Evolutionary conservation across 495 filamentous ascomycete species (phyloP).

Genomic region (Cryomyces minteri): DNA sequence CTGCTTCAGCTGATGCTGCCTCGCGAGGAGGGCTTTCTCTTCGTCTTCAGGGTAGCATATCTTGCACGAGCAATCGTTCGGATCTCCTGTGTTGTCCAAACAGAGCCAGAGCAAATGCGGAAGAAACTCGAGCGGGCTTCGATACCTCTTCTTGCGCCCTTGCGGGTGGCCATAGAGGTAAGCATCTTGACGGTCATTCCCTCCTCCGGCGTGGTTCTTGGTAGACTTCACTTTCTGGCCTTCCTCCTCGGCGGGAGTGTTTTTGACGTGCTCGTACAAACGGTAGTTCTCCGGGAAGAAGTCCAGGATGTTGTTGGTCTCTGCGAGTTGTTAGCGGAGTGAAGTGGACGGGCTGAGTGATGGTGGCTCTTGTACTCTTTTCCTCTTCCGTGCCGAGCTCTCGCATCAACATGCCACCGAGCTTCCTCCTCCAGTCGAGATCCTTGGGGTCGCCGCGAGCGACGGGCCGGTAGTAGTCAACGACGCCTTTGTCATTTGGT

Average conservation of each 20-base stretch:
- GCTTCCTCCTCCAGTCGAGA: constrained; percentile 34
- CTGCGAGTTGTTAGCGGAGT: constrained; percentile 14
- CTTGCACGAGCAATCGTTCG: constrained; percentile 37
- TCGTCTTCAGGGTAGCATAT: constrained; percentile 29
- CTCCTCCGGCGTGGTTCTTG: constrained; percentile 21
- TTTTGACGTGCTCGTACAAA: constrained; percentile 37
- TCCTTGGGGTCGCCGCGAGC: constrained; percentile 23
- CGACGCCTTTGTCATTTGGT: constrained; percentile 27
- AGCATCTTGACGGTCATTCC: constrained; percentile 32
- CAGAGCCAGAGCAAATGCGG: constrained; percentile 41
- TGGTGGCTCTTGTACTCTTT: constrained; percentile 6
- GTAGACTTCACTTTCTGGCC: constrained; percentile 13
- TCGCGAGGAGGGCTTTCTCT: constrained; percentile 13
- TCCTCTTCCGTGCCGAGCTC: constrained; percentile 22
- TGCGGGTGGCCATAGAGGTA: constrained; percentile 44
- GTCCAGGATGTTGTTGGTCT: constrained; percentile 28
- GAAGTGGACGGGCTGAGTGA: no score
- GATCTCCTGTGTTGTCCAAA: constrained; percentile 31
- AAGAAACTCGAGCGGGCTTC: constrained; percentile 41
- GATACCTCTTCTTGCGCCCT: constrained; percentile 36
- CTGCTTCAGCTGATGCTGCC: constrained; percentile 12
- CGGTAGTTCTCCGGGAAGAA: constrained; percentile 37
- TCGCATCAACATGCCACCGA: constrained; percentile 31
- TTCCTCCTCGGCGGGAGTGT: constrained; percentile 17
- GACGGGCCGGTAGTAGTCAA: constrained; percentile 28